Evolutionary conservation across 306 rosid species (phyloP).

Genomic region (Lagenaria siceraria): DNA sequence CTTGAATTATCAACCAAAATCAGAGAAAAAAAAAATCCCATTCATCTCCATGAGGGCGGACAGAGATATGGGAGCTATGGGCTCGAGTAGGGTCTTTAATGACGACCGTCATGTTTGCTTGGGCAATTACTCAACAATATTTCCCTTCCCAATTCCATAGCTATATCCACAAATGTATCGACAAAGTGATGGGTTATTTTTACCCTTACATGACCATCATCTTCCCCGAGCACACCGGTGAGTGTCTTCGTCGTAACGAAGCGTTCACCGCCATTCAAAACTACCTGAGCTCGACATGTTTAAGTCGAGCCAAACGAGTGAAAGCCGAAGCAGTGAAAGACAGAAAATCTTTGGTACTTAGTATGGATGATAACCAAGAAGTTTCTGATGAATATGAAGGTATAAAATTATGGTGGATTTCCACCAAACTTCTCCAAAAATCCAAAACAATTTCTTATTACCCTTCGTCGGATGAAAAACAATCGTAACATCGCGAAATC

Average conservation of each 20-base stretch:
- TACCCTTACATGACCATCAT: slow-evolving; percentile 40
- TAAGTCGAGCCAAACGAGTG: too few species aligned
- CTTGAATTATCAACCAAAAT: too few species aligned
- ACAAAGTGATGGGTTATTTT: neutral
- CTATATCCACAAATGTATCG: too few species aligned
- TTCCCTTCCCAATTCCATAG: too few species aligned
- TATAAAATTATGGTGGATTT: slow-evolving; percentile 34
- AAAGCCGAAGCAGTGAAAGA: slow-evolving; percentile 31
- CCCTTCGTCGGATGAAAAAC: slow-evolving; percentile 23
- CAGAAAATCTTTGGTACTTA: slow-evolving; percentile 21
- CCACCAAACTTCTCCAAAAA: neutral
- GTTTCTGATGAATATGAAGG: slow-evolving; percentile 27
- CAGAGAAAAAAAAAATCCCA: too few species aligned
- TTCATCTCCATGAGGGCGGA: too few species aligned
- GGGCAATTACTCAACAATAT: too few species aligned
- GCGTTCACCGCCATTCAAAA: slow-evolving; percentile 20
- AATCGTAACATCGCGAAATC: slow-evolving; percentile 37
- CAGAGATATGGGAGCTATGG: too few species aligned
- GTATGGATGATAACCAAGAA: slow-evolving; percentile 43
- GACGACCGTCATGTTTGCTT: too few species aligned
- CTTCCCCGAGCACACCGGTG: slow-evolving; percentile 25
- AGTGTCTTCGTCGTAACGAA: slow-evolving; percentile 14
- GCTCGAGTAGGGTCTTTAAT: too few species aligned
- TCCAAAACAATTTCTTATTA: neutral
- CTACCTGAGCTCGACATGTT: too few species aligned